Evolutionary conservation across 2,329 filamentous ascomycete species (phyloP).

Genomic region (Sarocladiaceae sp.): DNA sequence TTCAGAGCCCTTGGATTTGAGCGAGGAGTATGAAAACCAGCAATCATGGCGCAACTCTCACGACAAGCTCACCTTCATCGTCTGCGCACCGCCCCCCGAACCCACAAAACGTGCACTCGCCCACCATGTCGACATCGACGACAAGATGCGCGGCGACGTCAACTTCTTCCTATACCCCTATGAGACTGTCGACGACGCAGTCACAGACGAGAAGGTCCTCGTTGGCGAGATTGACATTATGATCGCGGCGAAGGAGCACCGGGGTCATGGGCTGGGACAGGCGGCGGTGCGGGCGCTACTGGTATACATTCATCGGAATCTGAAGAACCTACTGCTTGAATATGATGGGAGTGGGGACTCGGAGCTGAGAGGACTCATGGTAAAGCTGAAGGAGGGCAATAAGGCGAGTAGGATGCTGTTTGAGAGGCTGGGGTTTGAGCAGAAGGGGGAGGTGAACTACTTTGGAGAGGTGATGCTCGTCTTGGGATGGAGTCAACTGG

Average conservation of each 20-base stretch:
- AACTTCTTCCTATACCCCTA: conserved; percentile 70
- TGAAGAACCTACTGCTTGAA: conserved; percentile 45
- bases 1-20: conserved; percentile 73
- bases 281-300: conserved; percentile 63
- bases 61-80: conserved; percentile 91
- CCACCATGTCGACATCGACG: conserved; percentile 45
- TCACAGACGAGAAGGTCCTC: conserved; percentile 18
- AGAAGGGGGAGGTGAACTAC: conserved; percentile 49
- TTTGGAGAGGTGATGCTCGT: conserved; percentile 54
- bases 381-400: conserved; percentile 54
- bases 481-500: conserved; percentile 25
- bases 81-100: conserved; percentile 49
- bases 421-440: conserved; percentile 42
- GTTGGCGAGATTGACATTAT: conserved; percentile 81
- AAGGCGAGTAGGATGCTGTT: conserved; percentile 45
- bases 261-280: conserved; percentile 58
- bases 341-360: conserved; percentile 20
- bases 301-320: conserved; percentile 54
- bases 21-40: conserved; percentile 88
- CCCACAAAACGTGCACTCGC: conserved; percentile 19
- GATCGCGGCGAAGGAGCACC: conserved; percentile 58
- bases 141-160: conserved; percentile 64
- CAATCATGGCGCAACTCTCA: conserved; percentile 71
- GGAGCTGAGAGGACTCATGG: conserved; percentile 36
- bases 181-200: conserved; percentile 34